Base-by-base conservation (phyloP, 2,329 filamentous ascomycete species). In the Amphichorda felina region DNA sequence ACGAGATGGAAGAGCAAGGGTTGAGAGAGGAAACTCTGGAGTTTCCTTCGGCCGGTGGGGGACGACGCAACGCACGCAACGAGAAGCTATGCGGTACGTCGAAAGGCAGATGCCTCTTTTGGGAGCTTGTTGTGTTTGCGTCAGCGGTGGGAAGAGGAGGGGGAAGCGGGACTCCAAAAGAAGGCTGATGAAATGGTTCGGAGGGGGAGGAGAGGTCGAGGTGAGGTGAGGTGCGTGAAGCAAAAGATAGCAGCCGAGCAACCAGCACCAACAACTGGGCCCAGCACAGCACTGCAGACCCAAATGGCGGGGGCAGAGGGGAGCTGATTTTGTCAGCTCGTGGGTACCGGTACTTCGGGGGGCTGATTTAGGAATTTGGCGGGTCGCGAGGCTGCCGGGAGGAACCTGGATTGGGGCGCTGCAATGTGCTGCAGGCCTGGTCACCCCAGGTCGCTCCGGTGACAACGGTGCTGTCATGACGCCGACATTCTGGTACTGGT, bases 41-140 rank as follows among this genome's bases (percentile, higher is more conserved):
- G 18, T 31, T 22, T 25, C 15, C 28, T 19, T 15, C 16, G 25
- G 22, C 19, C 28, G 4, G 8, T 24, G 9, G 29, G 29, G 28
- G 22, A 17, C 31, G 34, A 29, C 26, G 34, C 34, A 35, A 18
- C 34, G 34, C 34, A 35, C 26, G 25, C 21, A 35, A 14, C 6
- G 13, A 13, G 31, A n/a, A 22, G 21, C 31, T 22, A 22, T 22
- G 31, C 31, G 31, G 21, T 18, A 24, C 16, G n/a, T 18, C 21
- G 16, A n/a, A 33, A 25, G 21, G 31, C 21, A n/a, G 18, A 7
- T 33, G 31, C 31, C 18, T 33, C 31, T 21, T n/a, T 21, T n/a
- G 17, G 7, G 16, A 18, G 31, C 9, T 8, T 14, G n/a, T n/a
- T 21, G 9, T 33, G 18, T n/a, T 33, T n/a, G 16, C 16, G 17